Evolutionary conservation across 306 rosid species (phyloP).

Genomic region (Medicago truncatula): DNA sequence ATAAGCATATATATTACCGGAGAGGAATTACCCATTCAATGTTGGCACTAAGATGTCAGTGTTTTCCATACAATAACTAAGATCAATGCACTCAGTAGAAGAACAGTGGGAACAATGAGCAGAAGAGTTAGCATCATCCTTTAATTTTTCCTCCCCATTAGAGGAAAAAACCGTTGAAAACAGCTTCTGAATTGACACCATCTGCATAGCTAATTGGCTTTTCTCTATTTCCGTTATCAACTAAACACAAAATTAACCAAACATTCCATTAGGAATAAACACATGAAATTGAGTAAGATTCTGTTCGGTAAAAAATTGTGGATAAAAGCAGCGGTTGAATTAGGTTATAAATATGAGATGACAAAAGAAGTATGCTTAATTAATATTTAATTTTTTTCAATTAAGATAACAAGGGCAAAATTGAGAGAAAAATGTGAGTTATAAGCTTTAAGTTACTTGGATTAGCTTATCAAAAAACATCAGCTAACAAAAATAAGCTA

Average conservation of each 20-base stretch:
- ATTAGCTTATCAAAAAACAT: too few relatives aligned
- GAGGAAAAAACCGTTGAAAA: slow-evolving; percentile 58
- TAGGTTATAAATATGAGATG: too few relatives aligned
- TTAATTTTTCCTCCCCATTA: slow-evolving; percentile 38
- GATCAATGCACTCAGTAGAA: slow-evolving; percentile 67
- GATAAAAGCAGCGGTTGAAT: too few relatives aligned
- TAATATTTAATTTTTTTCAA: too few relatives aligned
- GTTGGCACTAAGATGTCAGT: slow-evolving; percentile 78
- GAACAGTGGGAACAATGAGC: slow-evolving; percentile 40
- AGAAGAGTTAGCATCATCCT: slow-evolving; percentile 36
- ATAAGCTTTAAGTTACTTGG: too few relatives aligned
- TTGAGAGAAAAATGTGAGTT: too few relatives aligned
- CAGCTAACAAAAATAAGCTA: too few relatives aligned
- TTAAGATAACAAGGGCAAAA: too few relatives aligned
- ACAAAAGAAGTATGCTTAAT: too few relatives aligned
- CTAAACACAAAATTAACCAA: slow-evolving; percentile 46
- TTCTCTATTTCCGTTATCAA: slow-evolving; percentile 62
- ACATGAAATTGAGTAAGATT: background rate
- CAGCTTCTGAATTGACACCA: slow-evolving; percentile 69
- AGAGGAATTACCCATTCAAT: slow-evolving; percentile 71
- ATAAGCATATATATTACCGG: background rate
- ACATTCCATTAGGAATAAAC: background rate
- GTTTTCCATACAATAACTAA: slow-evolving; percentile 73
- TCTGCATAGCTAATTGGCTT: slow-evolving; percentile 62
- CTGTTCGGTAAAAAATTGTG: too few relatives aligned